phyloP scores from a whole-genome alignment of 208 protist species.

The Leishmania tarentolae region DNA sequence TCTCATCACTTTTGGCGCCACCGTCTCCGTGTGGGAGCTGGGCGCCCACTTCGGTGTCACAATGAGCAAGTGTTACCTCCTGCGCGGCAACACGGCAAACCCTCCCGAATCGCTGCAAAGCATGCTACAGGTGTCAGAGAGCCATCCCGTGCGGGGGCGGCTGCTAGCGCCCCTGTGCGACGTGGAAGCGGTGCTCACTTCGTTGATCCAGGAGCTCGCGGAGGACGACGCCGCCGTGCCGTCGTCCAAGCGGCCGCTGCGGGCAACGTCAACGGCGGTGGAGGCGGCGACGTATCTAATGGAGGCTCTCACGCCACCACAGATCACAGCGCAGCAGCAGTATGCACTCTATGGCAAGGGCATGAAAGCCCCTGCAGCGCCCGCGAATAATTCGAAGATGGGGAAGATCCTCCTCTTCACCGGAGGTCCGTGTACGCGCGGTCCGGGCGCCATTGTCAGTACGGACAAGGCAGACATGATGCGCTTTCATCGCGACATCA shows the following conservation, averaged over 20 bases:
- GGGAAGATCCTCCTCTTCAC: slow-evolving; percentile 95
- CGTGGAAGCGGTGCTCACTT: slow-evolving; percentile 76
- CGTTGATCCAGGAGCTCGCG: slow-evolving; percentile 62
- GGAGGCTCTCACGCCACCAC: slow-evolving; percentile 48
- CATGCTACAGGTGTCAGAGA: slow-evolving; percentile 65
- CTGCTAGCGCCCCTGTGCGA: slow-evolving; percentile 95
- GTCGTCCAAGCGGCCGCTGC: slow-evolving; percentile 60
- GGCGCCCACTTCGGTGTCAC: slow-evolving; percentile 27
- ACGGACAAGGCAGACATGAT: slow-evolving; percentile 96
- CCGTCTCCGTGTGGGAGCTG: slow-evolving; percentile 87
- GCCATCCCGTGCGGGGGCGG: slow-evolving; percentile 72
- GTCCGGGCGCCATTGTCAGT: slow-evolving; percentile 89
- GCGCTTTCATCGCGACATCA: slow-evolving; percentile 97
- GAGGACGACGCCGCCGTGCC: slow-evolving; percentile 51
- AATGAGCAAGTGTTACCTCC: slow-evolving; percentile 70
- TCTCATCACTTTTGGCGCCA: slow-evolving; percentile 97
- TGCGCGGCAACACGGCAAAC: slow-evolving; percentile 68
- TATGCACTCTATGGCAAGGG: slow-evolving; percentile 14
- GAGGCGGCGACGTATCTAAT: slow-evolving; percentile 61
- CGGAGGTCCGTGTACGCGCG: slow-evolving; percentile 95
- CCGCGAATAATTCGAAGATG: slow-evolving; percentile 12
- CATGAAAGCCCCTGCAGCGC: slow-evolving; percentile 10
- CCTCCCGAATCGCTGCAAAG: slow-evolving; percentile 35
- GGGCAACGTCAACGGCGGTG: slow-evolving; percentile 76
- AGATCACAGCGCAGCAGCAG: slow-evolving; percentile 11